Evolutionary conservation across 2,329 filamentous ascomycete species (phyloP), one percentile per base, ranked within the genome.

Genomic region (Alternaria postmessia): DNA sequence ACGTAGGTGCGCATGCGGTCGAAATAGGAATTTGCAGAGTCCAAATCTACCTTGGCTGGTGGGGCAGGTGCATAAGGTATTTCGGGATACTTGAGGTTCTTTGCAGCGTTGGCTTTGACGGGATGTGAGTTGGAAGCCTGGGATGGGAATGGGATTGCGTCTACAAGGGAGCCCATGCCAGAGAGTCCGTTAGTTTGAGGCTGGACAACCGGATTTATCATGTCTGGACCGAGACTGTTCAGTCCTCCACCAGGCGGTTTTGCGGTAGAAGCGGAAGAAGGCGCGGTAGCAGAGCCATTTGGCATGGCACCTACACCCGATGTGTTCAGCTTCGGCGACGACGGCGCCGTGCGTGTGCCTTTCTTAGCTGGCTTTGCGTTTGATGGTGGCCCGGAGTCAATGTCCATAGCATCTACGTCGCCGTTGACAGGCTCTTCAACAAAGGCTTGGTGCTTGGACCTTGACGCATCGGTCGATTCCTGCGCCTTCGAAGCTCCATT

Each of bases 101-200:
- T 78, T 62, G 74, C 80, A 52, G 66, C 75, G 62, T 70, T 78
- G 57, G 64, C 64, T 54, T 81, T 80, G 7, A 77, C 80, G 7
- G 80, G 81, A 28, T 82, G 75, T 5, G 75, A 68, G 28, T 79
- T 78, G 5, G 82, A 80, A 3, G 87, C 71, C 41, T 83, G 80
- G 2, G 87, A 89, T 59, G 84, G 75, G 70, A 89, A 89, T 4
- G 88, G 88, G 2, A 90, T 79, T 1, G 80, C 84, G 8, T 81
- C 79, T 41, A 78, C 80, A 39, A 90, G 77, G 56, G 87, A 84
- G 28, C 82, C 80, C 22, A 89, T 71, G 54, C 84, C 83, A 18
- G 89, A 80, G 8, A 86, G 86, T 18, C 75, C 80, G 44, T 74
- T 49, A 22, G 24, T 71, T 28, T 81, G 80, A 7, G 81, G 74